Evolutionary conservation across 106 monocot species (phyloP).

Genomic region (Gastrodia elata): DNA sequence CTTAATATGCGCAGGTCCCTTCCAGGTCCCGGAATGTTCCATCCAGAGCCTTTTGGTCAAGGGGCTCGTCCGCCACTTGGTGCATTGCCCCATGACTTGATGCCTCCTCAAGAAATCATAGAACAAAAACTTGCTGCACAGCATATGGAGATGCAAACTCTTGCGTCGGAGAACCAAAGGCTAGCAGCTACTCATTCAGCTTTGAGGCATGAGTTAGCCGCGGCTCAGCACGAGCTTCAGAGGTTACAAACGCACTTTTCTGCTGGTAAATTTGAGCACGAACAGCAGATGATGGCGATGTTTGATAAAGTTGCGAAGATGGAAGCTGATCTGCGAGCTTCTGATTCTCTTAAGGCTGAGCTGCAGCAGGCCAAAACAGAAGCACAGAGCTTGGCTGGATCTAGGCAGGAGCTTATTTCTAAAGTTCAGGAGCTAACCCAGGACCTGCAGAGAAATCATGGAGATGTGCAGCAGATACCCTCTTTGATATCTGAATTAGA

Average conservation of each 20-base stretch:
- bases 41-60: conserved; percentile 44
- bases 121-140: conserved; percentile 68
- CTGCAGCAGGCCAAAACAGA: conserved; percentile 53
- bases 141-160: conserved; percentile 55
- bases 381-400: conserved; percentile 35
- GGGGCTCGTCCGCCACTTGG: conserved; percentile 38
- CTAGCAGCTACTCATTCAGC: conserved; percentile 51
- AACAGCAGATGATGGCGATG: conserved; percentile 47
- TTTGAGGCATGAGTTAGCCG: conserved; percentile 60
- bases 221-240: conserved; percentile 60
- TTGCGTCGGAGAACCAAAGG: conserved; percentile 58
- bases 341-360: conserved; percentile 41
- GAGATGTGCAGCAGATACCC: conserved; percentile 51
- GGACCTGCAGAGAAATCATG: conserved; percentile 45
- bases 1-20: conserved; percentile 38
- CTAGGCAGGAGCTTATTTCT: conserved; percentile 45
- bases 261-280: conserved; percentile 38
- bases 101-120: conserved; percentile 56
- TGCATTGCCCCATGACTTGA: conserved; percentile 57
- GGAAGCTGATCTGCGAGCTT: conserved; percentile 55
- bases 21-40: conserved; percentile 40
- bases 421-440: conserved; percentile 51
- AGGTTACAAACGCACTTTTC: conserved; percentile 47
- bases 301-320: conserved; percentile 58
- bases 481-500: conserved; percentile 60